phyloP scores from a whole-genome alignment of 352 stramenopile species.

The Pythium vanterpoolii region DNA sequence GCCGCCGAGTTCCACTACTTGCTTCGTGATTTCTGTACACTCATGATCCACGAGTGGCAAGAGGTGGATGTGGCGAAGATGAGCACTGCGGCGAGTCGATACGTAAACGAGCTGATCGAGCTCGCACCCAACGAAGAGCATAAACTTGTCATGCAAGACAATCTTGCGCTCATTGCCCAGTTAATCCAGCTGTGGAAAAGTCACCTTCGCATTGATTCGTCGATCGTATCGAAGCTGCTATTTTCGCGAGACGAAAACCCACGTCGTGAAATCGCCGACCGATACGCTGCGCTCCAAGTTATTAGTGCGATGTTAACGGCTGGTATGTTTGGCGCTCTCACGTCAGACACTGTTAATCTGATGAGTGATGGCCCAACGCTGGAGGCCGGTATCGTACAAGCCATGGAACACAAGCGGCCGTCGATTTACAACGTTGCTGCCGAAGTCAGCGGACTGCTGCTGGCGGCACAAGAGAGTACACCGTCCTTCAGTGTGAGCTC shows the following conservation, averaged over 20 bases:
- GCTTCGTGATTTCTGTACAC: slow-evolving; percentile 64
- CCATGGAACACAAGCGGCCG: slow-evolving; percentile 41
- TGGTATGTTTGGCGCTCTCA: slow-evolving; percentile 28
- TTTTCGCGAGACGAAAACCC: slow-evolving; percentile 35
- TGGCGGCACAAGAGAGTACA: slow-evolving; percentile 14
- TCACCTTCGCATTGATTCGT: slow-evolving; percentile 34
- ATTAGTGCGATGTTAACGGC: slow-evolving; percentile 54
- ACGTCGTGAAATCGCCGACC: slow-evolving; percentile 39
- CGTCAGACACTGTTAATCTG: slow-evolving; percentile 12
- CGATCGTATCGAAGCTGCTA: slow-evolving; percentile 36
- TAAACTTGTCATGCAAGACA: slow-evolving; percentile 63
- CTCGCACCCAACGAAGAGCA: slow-evolving; percentile 43
- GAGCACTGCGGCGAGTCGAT: slow-evolving; percentile 30
- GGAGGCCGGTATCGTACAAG: slow-evolving; percentile 46
- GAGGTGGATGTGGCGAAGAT: slow-evolving; percentile 25
- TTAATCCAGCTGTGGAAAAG: slow-evolving; percentile 62
- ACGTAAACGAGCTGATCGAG: slow-evolving; percentile 56
- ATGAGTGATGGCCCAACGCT: slow-evolving; percentile 25
- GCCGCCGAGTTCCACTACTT: slow-evolving; percentile 68
- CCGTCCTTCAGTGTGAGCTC: no score
- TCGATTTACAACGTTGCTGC: slow-evolving; percentile 58
- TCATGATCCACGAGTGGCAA: slow-evolving; percentile 56
- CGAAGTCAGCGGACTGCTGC: slow-evolving; percentile 56
- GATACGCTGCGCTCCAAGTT: slow-evolving; percentile 54
- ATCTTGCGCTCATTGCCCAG: slow-evolving; percentile 51